Evolutionary conservation across 306 rosid species (phyloP), one percentile per base, ranked within the genome.

Genomic region (Lathyrus sativus): DNA sequence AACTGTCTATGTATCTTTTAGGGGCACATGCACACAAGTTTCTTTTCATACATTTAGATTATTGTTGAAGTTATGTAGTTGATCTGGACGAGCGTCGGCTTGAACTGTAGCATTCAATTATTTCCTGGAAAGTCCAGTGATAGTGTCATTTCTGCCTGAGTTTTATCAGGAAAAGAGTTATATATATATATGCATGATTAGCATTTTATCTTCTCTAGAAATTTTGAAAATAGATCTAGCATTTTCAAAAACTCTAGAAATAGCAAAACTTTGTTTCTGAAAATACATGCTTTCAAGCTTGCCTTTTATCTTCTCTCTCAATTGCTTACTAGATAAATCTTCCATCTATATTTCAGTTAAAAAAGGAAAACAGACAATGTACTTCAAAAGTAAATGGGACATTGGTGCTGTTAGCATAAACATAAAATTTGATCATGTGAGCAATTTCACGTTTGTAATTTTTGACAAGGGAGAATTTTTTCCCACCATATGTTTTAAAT

Each of bases 11-110:
- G 41, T 58, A 54, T 63, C 62, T 68, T 69, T 74, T 69, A 38
- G 78, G 26, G 66, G 50, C 78, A 68, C 83, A 62, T 49, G 65
- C 83, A 42, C 80, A 41, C 60, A 15, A 50, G 77, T 75, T 74
- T 45, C 67, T 70, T 44, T 62, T 68, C 42, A 74, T 29, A 65
- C 70, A 53, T 60, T 70, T 31, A 71, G 51, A 75, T 65, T 67
- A 57, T 48, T 53, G n/a, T 22, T 53, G 50, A 46, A 70, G 49
- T 41, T 63, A 39, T 55, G 38, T 70, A 69, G 54, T 69, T 39
- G 38, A 63, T 55, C 43, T 12, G 9, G 57, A 56, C 33, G 38
- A 73, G 57, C 59, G 41, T 66, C 35, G 53, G 61, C 68, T 62
- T 68, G 18, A 65, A 59, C 13, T 41, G 54, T 43, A 62, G 49